phyloP scores from a whole-genome alignment of 2,329 filamentous ascomycete genomes.

The Emergomyces orientalis region DNA sequence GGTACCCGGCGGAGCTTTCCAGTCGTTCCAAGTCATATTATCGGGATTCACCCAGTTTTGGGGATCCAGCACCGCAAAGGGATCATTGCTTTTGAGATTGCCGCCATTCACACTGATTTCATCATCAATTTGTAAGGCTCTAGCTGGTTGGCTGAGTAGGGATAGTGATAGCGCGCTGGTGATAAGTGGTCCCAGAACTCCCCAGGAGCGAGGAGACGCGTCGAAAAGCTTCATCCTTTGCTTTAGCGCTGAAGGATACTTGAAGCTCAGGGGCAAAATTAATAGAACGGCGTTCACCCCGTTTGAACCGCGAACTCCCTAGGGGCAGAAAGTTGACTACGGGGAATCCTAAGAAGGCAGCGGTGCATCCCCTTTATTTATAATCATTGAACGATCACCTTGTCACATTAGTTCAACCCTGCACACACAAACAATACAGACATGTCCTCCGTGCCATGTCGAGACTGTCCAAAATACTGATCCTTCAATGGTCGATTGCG shows the following conservation, averaged over 20 bases:
- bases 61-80: slow-evolving; percentile 15
- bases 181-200: slow-evolving; percentile 8
- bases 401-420: neutral
- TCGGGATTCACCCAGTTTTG: slow-evolving; percentile 17
- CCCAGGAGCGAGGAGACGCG: neutral
- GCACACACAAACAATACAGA: neutral
- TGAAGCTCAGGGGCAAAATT: neutral
- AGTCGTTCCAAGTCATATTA: slow-evolving; percentile 17
- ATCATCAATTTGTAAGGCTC: neutral
- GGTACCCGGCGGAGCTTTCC: slow-evolving; percentile 13
- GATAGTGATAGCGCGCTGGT: slow-evolving; percentile 9
- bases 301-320: neutral
- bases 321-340: neutral
- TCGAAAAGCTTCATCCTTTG: slow-evolving; percentile 11
- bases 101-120: neutral
- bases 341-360: neutral
- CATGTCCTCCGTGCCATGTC: neutral
- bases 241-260: neutral
- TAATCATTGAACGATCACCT: neutral
- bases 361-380: neutral
- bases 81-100: slow-evolving; percentile 4
- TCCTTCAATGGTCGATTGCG: neutral
- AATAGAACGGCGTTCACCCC: neutral
- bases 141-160: slow-evolving; percentile 10
- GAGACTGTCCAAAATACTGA: neutral